Evolutionary conservation across 2,329 filamentous ascomycete genomes (phyloP).

Genomic region (Botrytis porri): DNA sequence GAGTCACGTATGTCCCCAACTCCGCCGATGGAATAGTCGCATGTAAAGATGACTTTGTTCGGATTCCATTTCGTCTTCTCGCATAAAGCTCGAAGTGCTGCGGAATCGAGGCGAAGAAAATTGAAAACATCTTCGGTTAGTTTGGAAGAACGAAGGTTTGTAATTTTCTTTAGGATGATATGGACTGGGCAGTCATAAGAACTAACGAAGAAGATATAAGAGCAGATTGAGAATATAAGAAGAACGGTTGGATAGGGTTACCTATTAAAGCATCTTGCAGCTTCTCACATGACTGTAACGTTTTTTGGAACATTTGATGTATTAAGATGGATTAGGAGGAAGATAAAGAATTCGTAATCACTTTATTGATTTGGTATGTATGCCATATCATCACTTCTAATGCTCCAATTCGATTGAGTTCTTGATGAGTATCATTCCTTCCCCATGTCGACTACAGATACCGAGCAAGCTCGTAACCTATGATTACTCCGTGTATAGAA

Average conservation of each 20-base stretch:
- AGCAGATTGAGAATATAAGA: not conserved
- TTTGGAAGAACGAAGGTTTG: not conserved
- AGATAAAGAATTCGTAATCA: not conserved
- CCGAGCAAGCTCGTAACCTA: not conserved
- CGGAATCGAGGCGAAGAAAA: slow-evolving; percentile 28
- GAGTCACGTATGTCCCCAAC: slow-evolving; percentile 36
- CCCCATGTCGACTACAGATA: not conserved
- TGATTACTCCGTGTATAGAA: not conserved
- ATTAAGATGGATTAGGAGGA: not conserved
- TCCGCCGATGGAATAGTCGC: slow-evolving; percentile 31
- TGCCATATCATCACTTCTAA: not conserved
- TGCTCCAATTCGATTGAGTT: not conserved
- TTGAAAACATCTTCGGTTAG: slow-evolving; percentile 26
- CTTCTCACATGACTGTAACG: not conserved
- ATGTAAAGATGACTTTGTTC: slow-evolving; percentile 30
- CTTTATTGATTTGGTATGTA: too few relatives aligned
- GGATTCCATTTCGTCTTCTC: slow-evolving; percentile 29
- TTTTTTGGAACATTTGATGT: not conserved
- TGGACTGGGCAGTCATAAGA: not conserved
- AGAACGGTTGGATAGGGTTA: not conserved
- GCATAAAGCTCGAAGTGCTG: slow-evolving; percentile 29
- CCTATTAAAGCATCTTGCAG: not conserved
- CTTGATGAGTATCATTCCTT: not conserved
- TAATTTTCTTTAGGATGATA: not conserved
- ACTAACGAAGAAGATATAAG: not conserved